Evolutionary conservation across 106 monocot genomes (phyloP).

Genomic region (Narthecium ossifragum): DNA sequence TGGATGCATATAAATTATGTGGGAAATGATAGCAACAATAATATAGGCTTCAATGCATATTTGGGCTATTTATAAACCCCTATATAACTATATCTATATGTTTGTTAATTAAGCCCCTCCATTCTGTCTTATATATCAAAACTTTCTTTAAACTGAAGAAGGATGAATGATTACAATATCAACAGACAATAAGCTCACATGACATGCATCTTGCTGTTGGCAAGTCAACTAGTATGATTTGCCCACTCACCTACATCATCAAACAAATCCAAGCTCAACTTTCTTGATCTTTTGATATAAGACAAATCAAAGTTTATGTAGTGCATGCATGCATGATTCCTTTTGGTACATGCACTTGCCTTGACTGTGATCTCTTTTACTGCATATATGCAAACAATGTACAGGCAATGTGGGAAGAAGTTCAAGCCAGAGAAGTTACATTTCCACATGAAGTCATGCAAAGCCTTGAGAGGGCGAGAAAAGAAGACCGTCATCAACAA

Average conservation of each 20-base stretch:
- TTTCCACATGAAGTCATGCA: conserved; percentile 29
- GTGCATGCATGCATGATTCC: not conserved
- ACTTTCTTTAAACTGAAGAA: too few species aligned
- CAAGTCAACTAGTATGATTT: too few species aligned
- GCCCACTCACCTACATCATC: not conserved
- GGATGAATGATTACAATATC: too few species aligned
- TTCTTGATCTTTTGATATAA: not conserved
- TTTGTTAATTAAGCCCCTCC: too few species aligned
- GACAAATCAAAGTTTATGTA: not conserved
- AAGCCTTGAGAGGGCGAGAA: conserved; percentile 1
- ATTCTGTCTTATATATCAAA: too few species aligned
- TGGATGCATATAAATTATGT: too few species aligned
- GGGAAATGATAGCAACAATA: too few species aligned
- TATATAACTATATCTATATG: too few species aligned
- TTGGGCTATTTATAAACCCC: too few species aligned
- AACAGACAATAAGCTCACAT: too few species aligned
- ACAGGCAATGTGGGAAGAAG: conserved; percentile 28
- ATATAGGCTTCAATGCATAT: too few species aligned
- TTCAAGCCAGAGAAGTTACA: conserved; percentile 27
- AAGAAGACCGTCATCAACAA: not conserved
- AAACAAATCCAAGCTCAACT: not conserved
- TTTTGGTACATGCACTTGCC: not conserved
- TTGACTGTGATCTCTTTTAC: not conserved
- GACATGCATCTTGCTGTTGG: too few species aligned
- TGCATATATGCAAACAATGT: not conserved